Evolutionary conservation across 495 filamentous ascomycete genomes (phyloP).

Genomic region (Neurospora hispaniola): DNA sequence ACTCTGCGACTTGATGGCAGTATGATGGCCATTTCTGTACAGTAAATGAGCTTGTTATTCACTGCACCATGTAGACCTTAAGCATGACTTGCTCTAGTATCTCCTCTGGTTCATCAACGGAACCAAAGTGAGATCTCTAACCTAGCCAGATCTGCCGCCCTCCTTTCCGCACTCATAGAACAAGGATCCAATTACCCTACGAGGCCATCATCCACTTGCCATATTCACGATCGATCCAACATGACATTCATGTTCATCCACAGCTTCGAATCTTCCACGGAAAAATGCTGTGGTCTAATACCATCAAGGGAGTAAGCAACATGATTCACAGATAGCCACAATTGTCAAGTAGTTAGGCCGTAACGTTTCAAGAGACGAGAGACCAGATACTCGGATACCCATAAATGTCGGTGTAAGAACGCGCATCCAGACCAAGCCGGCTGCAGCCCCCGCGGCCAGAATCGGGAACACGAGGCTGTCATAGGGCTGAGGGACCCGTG

Average conservation of each 20-base stretch:
- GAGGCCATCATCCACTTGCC: neutral
- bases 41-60: neutral
- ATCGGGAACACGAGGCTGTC: neutral
- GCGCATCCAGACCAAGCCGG: neutral
- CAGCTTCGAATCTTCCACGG: neutral
- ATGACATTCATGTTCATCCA: neutral
- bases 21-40: neutral
- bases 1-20: neutral
- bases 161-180: neutral
- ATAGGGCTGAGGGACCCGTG: neutral
- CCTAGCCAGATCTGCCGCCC: neutral
- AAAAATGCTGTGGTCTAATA: neutral
- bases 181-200: neutral
- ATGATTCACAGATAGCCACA: neutral
- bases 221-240: neutral
- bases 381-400: neutral
- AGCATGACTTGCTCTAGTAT: neutral
- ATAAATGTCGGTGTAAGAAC: neutral
- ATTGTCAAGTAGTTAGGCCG: neutral
- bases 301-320: neutral
- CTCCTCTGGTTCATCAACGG: neutral
- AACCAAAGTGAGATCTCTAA: neutral
- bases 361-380: neutral
- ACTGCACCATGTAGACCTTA: neutral
- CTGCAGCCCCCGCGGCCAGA: neutral